Percentiles rank a stretch among this genome's conserved stretches.
Conservation (phyloP, 352 stramenopile genomes). For the Globisporangium camurandrum region DNA sequence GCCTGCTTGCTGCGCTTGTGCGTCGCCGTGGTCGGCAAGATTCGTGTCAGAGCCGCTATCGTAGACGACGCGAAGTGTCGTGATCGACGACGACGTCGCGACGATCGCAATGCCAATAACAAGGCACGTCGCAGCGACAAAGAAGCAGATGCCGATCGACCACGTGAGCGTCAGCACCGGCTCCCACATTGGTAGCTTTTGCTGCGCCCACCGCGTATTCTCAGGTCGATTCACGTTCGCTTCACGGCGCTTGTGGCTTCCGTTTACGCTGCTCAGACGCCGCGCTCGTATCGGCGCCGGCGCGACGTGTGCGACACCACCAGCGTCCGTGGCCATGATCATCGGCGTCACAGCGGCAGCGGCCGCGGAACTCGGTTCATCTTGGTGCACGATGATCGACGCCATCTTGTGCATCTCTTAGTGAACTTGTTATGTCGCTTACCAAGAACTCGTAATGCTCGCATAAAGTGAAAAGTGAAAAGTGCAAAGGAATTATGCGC, state of each 20-base stretch:
- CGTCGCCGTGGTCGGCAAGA: slow-evolving; percentile 12
- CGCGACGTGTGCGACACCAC: neutral
- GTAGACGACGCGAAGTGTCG: slow-evolving; percentile 56
- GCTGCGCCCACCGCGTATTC: slow-evolving; percentile 47
- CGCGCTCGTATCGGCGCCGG: neutral
- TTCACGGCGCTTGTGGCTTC: slow-evolving; percentile 1
- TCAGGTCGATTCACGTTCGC: slow-evolving; percentile 40
- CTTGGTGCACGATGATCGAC: slow-evolving; percentile 18
- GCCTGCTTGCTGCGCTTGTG: slow-evolving; percentile 18
- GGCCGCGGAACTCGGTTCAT: slow-evolving; percentile 3
- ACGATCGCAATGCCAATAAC: slow-evolving; percentile 42
- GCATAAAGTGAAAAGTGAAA: too few relatives aligned
- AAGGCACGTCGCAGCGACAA: slow-evolving; percentile 31
- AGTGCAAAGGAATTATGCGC: too few relatives aligned
- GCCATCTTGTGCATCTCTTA: too few relatives aligned
- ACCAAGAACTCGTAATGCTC: too few relatives aligned
- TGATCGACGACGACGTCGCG: slow-evolving; percentile 36
- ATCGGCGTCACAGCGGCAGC: slow-evolving; percentile 3
- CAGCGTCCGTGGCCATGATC: neutral
- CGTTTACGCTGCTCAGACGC: slow-evolving; percentile 2
- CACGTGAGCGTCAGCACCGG: slow-evolving; percentile 63
- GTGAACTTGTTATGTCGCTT: too few relatives aligned
- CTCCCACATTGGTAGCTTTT: slow-evolving; percentile 66
- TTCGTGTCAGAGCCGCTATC: slow-evolving; percentile 31
- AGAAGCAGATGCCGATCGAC: slow-evolving; percentile 47